Percentiles rank a stretch among this genome's conserved stretches.
Evolutionary conservation across 176 grass and related monocot genomes (phyloP).

Genomic region (Oryza longistaminata): DNA sequence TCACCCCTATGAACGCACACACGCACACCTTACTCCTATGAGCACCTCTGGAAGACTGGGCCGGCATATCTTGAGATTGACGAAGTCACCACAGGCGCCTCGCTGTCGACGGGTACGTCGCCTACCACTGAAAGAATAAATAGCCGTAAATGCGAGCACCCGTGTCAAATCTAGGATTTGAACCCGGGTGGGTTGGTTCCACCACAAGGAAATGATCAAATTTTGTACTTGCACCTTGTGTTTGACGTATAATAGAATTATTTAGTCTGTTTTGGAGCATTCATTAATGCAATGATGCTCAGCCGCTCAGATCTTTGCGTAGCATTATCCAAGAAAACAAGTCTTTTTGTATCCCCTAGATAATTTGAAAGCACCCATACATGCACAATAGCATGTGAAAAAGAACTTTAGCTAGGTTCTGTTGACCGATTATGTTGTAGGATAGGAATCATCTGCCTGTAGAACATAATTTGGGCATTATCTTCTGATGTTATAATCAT

Average conservation of each 20-base stretch:
- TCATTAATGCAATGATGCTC: not conserved
- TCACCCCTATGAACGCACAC: too few relatives aligned
- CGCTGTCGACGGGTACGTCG: too few relatives aligned
- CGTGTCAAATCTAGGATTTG: too few relatives aligned
- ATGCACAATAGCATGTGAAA: not conserved
- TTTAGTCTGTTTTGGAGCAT: not conserved
- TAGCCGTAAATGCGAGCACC: too few relatives aligned
- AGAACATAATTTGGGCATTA: not conserved
- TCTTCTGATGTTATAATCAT: not conserved
- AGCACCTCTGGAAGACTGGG: too few relatives aligned
- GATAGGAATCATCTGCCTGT: not conserved
- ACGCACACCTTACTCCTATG: too few relatives aligned
- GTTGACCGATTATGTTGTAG: not conserved
- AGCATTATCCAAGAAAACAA: not conserved
- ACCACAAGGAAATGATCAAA: not conserved
- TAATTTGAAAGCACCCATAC: not conserved
- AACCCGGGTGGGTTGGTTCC: too few relatives aligned
- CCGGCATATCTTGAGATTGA: too few relatives aligned
- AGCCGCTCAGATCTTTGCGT: not conserved
- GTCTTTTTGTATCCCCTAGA: not conserved
- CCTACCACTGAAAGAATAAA: too few relatives aligned
- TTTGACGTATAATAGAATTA: not conserved
- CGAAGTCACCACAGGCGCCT: too few relatives aligned
- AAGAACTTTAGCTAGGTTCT: not conserved
- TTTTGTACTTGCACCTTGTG: not conserved